phyloP scores from a whole-genome alignment of 2,329 filamentous ascomycete genomes.

The Boeremia exigua region DNA sequence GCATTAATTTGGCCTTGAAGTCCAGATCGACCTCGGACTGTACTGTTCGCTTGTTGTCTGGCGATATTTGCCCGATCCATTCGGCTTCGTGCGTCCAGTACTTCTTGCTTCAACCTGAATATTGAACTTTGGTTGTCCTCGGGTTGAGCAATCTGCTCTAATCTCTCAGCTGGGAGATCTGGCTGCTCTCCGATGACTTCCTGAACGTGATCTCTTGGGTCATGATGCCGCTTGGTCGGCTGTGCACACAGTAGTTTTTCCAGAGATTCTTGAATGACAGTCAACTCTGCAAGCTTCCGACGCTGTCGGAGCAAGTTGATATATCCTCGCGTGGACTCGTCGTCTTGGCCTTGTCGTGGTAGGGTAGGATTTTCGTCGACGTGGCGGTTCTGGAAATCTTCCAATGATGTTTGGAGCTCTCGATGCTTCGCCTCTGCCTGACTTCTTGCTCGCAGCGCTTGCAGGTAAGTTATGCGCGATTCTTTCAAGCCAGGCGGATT shows the following conservation, averaged over 20 bases:
- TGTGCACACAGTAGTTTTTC: conserved; percentile 46
- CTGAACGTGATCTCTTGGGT: conserved; percentile 36
- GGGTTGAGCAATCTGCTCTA: conserved; percentile 31
- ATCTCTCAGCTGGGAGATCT: conserved; percentile 42
- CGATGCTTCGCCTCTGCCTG: conserved; percentile 50
- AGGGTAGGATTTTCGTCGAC: conserved; percentile 35
- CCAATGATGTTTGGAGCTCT: conserved; percentile 38
- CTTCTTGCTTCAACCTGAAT: conserved; percentile 49
- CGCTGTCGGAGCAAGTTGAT: conserved; percentile 55
- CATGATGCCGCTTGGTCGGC: conserved; percentile 36
- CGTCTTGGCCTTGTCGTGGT: conserved; percentile 38
- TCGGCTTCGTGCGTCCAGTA: conserved; percentile 42
- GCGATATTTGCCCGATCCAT: conserved; percentile 42
- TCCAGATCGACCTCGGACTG: conserved; percentile 3
- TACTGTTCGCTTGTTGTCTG: conserved; percentile 22
- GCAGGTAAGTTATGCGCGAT: conserved; percentile 53
- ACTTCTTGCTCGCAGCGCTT: conserved; percentile 52
- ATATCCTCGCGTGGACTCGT: conserved; percentile 45
- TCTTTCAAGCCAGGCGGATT: conserved; percentile 50
- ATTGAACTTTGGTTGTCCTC: conserved; percentile 33
- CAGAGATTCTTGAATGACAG: conserved; percentile 55
- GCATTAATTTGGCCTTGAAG: conserved; percentile 46
- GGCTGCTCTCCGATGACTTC: conserved; percentile 46
- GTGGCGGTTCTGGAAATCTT: conserved; percentile 37
- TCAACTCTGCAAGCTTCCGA: conserved; percentile 53